phyloP scores from a whole-genome alignment of 2,329 filamentous ascomycete species.

The Aspergillus niger region DNA sequence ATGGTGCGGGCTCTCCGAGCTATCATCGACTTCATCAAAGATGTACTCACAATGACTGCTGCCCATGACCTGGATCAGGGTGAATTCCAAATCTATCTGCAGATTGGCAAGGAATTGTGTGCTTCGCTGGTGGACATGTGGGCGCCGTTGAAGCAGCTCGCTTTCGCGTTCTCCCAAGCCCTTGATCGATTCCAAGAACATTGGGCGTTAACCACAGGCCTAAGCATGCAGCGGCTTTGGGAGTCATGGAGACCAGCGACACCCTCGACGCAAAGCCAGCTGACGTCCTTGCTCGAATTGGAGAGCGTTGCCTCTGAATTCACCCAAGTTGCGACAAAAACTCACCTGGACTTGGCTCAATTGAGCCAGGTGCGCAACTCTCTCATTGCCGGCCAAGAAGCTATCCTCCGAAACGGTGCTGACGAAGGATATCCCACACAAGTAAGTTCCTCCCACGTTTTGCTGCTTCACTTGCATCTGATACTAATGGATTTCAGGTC shows the following conservation, averaged over 20 bases:
- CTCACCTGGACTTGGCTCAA: constrained; percentile 38
- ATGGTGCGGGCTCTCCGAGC: constrained; percentile 31
- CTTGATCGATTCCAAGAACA: constrained; percentile 65
- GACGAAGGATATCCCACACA: constrained; percentile 39
- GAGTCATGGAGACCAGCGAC: constrained; percentile 65
- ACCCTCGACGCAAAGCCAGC: constrained; percentile 40
- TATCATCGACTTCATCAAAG: constrained; percentile 50
- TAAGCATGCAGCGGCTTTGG: constrained; percentile 82
- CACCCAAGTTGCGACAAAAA: constrained; percentile 39
- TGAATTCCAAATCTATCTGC: constrained; percentile 57
- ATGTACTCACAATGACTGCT: constrained; percentile 49
- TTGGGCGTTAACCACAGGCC: constrained; percentile 72
- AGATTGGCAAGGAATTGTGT: constrained; percentile 40
- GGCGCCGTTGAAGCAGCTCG: constrained; percentile 30
- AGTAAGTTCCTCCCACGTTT: constrained; percentile 20
- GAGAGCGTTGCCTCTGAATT: constrained; percentile 41
- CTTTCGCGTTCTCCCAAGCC: constrained; percentile 29
- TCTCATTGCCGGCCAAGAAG: constrained; percentile 41
- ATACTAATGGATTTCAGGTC: constrained; percentile 27
- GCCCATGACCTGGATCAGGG: constrained; percentile 53
- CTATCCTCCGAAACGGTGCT: constrained; percentile 39
- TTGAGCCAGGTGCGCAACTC: constrained; percentile 40
- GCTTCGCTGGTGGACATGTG: constrained; percentile 36
- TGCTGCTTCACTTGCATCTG: not conserved
- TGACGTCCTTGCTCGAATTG: constrained; percentile 38